A percentile compares a stretch with the other conserved stretches of the same genome.
These are phyloP conservation scores for Herpotrichia juniperi DNA, from an alignment of 2,329 filamentous ascomycete genomes.

Conservation along the genomic window DNA sequence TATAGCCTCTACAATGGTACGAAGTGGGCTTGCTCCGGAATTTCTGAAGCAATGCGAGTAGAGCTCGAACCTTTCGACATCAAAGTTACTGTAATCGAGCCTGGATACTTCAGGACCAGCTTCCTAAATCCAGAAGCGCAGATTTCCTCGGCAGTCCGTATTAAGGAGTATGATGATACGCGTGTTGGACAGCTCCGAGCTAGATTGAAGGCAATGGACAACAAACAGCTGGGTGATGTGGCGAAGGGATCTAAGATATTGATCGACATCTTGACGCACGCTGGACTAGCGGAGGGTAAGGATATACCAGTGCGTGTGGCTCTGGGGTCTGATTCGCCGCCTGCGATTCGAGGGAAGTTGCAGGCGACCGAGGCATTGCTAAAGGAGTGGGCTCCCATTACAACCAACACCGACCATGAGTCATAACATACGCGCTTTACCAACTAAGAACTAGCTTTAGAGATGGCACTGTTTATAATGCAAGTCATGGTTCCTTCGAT, in stretches of 20 bases:
- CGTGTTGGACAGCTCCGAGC: conserved; percentile 40
- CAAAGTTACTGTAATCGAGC: conserved; percentile 54
- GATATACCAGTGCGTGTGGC: conserved; percentile 60
- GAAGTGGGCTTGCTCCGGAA: conserved; percentile 53
- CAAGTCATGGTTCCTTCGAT: no score
- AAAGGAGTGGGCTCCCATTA: conserved; percentile 44
- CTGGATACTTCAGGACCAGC: conserved; percentile 58
- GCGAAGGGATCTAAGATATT: conserved; percentile 59
- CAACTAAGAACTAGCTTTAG: no score
- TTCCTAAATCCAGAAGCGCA: conserved; percentile 44
- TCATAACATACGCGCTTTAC: no score
- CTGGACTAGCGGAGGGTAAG: conserved; percentile 55
- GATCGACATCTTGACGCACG: conserved; percentile 61
- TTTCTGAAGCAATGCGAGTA: conserved; percentile 50
- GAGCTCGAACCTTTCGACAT: conserved; percentile 56
- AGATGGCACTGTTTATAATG: no score
- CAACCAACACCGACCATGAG: conserved; percentile 24
- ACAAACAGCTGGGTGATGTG: conserved; percentile 62
- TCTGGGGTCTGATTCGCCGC: conserved; percentile 58
- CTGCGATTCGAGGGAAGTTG: conserved; percentile 23
- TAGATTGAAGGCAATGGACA: conserved; percentile 46
- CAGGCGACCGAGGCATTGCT: conserved; percentile 33
- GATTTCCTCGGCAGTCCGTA: conserved; percentile 18
- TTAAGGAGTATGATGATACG: conserved; percentile 42
- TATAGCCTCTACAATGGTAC: conserved; percentile 54